Evolutionary conservation across 495 filamentous ascomycete species (phyloP).

Genomic region (Penicillium ochrochloron): DNA sequence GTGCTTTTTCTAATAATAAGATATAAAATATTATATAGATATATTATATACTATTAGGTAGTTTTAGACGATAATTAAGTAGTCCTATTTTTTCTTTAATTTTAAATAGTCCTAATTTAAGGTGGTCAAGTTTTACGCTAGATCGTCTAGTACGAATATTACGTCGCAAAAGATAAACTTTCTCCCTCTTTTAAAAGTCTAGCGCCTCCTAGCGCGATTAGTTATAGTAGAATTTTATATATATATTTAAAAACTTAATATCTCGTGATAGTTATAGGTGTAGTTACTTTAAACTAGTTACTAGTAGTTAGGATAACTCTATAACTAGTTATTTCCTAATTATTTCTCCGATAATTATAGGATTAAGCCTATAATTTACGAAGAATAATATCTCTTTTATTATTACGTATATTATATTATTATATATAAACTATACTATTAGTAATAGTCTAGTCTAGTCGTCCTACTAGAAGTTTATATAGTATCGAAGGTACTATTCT

Average conservation of each 20-base stretch:
- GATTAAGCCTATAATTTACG: constrained; percentile 14
- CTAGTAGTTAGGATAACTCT: constrained; percentile 9
- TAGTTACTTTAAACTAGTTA: constrained; percentile 15
- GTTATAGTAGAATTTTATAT: constrained; percentile 25
- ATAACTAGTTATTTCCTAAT: constrained; percentile 7
- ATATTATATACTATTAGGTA: constrained; percentile 19
- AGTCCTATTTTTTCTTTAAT: constrained; percentile 16
- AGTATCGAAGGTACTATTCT: constrained; percentile 16
- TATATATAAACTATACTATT: constrained; percentile 21
- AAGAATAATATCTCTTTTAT: constrained; percentile 15
- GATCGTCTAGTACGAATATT: not conserved
- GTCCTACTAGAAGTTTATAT: constrained; percentile 21
- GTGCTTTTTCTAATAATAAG: constrained; percentile 20
- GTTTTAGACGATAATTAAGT: constrained; percentile 18
- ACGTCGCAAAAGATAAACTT: constrained; percentile 34
- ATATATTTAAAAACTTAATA: constrained; percentile 23
- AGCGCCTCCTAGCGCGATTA: constrained; percentile 23
- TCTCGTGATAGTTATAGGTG: constrained; percentile 24
- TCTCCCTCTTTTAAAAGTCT: constrained; percentile 33
- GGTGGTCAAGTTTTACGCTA: constrained; percentile 1
- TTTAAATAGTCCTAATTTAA: constrained; percentile 7
- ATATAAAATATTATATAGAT: constrained; percentile 21
- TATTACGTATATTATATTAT: constrained; percentile 16
- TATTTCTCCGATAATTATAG: constrained; percentile 17
- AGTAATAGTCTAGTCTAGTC: constrained; percentile 12